Base-by-base conservation (phyloP, 768 basidiomycete genomes). In the Russula vinacea region DNA sequence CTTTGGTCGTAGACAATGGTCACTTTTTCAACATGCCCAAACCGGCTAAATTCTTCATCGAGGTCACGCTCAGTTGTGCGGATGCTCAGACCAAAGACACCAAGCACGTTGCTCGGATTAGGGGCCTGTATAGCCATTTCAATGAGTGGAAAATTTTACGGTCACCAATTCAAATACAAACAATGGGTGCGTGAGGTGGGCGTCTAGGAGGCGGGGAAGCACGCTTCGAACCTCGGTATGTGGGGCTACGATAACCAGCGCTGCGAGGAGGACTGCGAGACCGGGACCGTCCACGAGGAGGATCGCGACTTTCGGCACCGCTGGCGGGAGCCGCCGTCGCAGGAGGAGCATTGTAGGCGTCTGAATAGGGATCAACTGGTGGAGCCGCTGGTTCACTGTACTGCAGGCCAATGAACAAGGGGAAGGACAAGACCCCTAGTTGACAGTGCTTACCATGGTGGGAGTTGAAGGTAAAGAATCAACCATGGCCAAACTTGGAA, bases 21-120 rank as follows among this genome's bases (percentile, higher is more conserved):
- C 51, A 96, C 94, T 75, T 97, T 98, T 74, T 94, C 91, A 55
- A 97, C 94, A 40, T 85, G 82, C 26, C 96, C 96, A 68, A 86
- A 90, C 54, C 92, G 84, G 70, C 79, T 84, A 70, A 99, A 98
- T 75, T 97, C 94, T 68, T 96, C 92, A 68, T 98, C 93, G 54
- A 99, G 79, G 73, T 98, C 96, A 47, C 90, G 84, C 73, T 99
- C 96, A 60, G 87, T 84, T 4, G 96, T 98, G 60, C 95, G 85
- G 62, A 99, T 96, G 70, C 93, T 95, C 47, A 98, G 78, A n/a
- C 96, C 96, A 69, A 98, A 99, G n/a, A 98, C 94, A 62, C 96
- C 96, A 66, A 99, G 81, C 37, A 96, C 94, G 65, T 82, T 87
- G 70, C 90, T 88, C 24, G 94, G 90, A 74, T 88, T 89, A 55